Evolutionary conservation across 2,329 filamentous ascomycete genomes (phyloP).

Genomic region (Pseudogymnoascus sp.): DNA sequence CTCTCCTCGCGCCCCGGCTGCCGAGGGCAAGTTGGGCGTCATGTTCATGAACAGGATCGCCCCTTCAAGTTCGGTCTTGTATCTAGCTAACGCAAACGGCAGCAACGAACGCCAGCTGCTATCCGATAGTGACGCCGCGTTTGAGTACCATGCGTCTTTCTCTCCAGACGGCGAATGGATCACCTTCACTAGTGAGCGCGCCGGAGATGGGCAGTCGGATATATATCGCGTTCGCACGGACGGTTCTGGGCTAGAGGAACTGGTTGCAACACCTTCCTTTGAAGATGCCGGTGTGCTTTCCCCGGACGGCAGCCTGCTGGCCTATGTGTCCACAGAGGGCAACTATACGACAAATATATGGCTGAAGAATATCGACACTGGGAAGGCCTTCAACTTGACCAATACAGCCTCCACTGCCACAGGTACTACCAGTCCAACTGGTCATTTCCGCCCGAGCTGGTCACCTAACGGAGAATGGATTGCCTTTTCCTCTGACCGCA

Average conservation of each 20-base stretch:
- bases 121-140: constrained; percentile 22
- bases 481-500: constrained; percentile 35
- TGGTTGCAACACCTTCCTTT: constrained; percentile 30
- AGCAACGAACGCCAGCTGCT: constrained; percentile 32
- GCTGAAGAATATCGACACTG: constrained; percentile 33
- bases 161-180: constrained; percentile 35
- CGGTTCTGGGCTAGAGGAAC: constrained; percentile 30
- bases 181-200: constrained; percentile 34
- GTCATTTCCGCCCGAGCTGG: constrained; percentile 35
- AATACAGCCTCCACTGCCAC: constrained; percentile 24
- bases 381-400: constrained; percentile 30
- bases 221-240: constrained; percentile 33
- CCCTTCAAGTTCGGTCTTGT: constrained; percentile 24
- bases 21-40: constrained; percentile 12
- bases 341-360: constrained; percentile 34
- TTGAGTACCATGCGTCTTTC: constrained; percentile 35
- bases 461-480: constrained; percentile 37
- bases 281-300: constrained; percentile 34
- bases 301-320: constrained; percentile 31
- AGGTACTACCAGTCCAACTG: constrained; percentile 25
- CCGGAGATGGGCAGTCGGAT: constrained; percentile 35
- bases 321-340: constrained; percentile 35
- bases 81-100: constrained; percentile 34
- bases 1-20: not conserved
- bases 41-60: constrained; percentile 33